Evolutionary conservation across 805 yeast genomes (phyloP).

Genomic region (Candida xiaguanensis): DNA sequence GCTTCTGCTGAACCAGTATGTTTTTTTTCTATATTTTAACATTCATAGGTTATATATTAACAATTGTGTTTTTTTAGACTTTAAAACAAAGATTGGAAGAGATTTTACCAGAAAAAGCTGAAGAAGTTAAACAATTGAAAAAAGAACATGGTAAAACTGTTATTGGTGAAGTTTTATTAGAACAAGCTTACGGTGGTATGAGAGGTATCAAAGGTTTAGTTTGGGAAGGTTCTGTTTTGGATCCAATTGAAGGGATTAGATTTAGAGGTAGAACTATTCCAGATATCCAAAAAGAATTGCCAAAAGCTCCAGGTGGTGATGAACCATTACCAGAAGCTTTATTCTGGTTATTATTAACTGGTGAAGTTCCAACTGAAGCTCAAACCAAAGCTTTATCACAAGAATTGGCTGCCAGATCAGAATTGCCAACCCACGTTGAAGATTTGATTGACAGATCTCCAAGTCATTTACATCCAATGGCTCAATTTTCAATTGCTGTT

Average conservation of each 20-base stretch:
- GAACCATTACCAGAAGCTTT: constrained; percentile 74
- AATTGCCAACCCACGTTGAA: constrained; percentile 60
- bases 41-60: constrained; percentile 9
- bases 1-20: constrained; percentile 38
- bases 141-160: constrained; percentile 83
- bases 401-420: constrained; percentile 63
- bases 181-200: constrained; percentile 68
- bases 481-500: constrained; percentile 74
- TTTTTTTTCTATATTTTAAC: constrained; percentile 2
- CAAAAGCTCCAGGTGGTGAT: constrained; percentile 52
- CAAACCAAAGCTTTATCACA: constrained; percentile 55
- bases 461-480: constrained; percentile 74
- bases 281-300: constrained; percentile 64
- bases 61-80: constrained; percentile 40
- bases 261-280: constrained; percentile 76
- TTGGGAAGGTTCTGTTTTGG: constrained; percentile 79
- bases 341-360: constrained; percentile 76
- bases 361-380: constrained; percentile 60
- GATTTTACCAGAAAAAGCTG: constrained; percentile 86
- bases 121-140: constrained; percentile 85
- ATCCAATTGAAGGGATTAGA: constrained; percentile 71
- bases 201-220: constrained; percentile 70
- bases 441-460: constrained; percentile 64
- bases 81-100: constrained; percentile 94
- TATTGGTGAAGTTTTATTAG: constrained; percentile 43